Evolutionary conservation across 225 moss, liverwort and hornwort species (phyloP), one percentile per base, ranked within the genome.

Genomic region (Neckera pumila): DNA sequence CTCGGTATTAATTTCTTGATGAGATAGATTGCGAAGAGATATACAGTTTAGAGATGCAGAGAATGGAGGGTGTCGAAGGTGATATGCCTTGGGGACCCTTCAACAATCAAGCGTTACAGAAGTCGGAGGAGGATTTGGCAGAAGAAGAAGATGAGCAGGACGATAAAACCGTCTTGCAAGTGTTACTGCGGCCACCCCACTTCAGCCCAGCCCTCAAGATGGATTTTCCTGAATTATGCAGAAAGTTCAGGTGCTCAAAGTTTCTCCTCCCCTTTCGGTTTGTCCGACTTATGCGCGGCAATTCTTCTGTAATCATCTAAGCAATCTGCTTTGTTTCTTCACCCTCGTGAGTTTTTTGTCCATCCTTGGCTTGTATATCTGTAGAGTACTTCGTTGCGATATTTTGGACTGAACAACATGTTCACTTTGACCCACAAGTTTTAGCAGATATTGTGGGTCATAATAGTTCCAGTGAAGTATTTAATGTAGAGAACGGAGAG

Each of bases 141-240:
- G 93, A 85, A 31, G 93, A 85, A 31, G 91, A 90, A 59, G 94
- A 90, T 67, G 63, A 82, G 62, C 75, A 91, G 85, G 93, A 93
- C 34, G 87, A 89, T 2, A 94, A 89, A 63, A 92, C 90, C 8
- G 90, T 94, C n/a, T 83, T 94, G 87, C 92, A 93, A 86, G 90
- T 94, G 88, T 82, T 86, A 31, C 84, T 98, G 89, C 96, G 92
- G 60, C 92, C 94, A 42, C 93, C 95, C 66, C 95, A 96, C 47
- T 93, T 89, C 88, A 93, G 89, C 58, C 89, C 89, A 54, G 89
- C 89, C 53, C 95, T 96, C 85, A 98, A 95, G 89, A 97, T 98
- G 94, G 92, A 93, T 89, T 92, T 98, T 54, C 93, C 98, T 56
- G 97, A 94, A 74, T 85, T 97, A 42, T 95, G 93, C 89, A 91